phyloP scores from a whole-genome alignment of 768 basidiomycete species.

The Cubamyces lactineus region DNA sequence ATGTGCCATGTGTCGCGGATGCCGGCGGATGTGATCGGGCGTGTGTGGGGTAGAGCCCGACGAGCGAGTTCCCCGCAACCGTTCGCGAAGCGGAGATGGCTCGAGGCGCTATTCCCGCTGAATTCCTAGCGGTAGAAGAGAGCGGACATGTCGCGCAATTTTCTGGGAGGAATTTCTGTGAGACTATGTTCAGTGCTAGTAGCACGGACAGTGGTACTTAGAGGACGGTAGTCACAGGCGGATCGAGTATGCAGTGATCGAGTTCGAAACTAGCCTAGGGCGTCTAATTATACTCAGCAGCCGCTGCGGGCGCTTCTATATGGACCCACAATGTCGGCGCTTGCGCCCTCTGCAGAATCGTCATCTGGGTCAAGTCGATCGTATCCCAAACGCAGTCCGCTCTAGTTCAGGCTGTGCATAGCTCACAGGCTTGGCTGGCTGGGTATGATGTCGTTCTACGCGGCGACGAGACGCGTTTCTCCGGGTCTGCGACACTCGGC shows the following conservation, averaged over 20 bases:
- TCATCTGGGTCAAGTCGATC: background rate
- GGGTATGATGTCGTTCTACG: background rate
- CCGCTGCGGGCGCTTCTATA: background rate
- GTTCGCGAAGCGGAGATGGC: no score
- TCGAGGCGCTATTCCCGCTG: no score
- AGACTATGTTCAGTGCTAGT: no score
- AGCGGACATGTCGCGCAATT: no score
- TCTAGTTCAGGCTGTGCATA: background rate
- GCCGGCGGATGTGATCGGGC: conserved; percentile 13
- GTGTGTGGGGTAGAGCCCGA: background rate
- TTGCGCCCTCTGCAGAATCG: no score
- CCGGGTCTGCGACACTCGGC: background rate
- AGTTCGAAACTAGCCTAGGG: no score
- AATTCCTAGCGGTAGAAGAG: no score
- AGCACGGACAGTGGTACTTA: no score
- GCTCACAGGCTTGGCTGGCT: background rate
- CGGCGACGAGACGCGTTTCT: background rate
- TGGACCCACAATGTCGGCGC: background rate
- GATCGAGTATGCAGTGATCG: no score
- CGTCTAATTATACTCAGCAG: no score
- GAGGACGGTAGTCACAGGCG: no score
- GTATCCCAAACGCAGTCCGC: background rate
- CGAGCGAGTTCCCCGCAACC: background rate
- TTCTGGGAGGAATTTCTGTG: no score
- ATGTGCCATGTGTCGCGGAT: conserved; percentile 6